A percentile compares a stretch with the other conserved stretches of the same genome.
Conservation (phyloP, 768 basidiomycete species). For the Stropharia rugosoannulata region DNA sequence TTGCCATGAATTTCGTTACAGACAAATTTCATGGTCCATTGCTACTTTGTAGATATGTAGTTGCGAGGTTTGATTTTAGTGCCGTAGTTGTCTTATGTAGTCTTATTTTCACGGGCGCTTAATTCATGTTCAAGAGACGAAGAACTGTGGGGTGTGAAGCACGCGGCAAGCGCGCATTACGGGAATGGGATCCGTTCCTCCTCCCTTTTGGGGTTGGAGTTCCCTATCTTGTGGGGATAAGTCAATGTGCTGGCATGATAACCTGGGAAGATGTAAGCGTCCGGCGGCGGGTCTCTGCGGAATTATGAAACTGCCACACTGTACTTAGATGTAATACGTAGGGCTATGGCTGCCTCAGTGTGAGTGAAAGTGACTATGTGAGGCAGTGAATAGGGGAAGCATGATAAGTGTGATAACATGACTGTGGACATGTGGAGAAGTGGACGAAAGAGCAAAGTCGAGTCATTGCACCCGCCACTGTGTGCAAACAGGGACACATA, state of each 20-base stretch:
- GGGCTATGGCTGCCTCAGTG: neutral
- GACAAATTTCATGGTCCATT: too few relatives aligned
- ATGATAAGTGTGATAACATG: neutral
- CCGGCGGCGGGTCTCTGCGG: neutral
- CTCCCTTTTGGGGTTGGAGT: constrained; percentile 5
- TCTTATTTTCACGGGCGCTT: too few relatives aligned
- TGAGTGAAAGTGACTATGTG: neutral
- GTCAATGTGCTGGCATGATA: constrained; percentile 4
- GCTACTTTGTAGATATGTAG: too few relatives aligned
- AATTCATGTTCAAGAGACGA: too few relatives aligned
- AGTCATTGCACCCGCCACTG: constrained; percentile 20
- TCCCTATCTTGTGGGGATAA: neutral
- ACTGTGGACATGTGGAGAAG: neutral
- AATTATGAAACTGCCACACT: neutral
- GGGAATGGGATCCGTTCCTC: neutral
- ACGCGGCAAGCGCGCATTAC: neutral
- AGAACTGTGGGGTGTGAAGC: neutral
- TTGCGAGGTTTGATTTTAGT: too few relatives aligned
- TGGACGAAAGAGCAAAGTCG: constrained; percentile 8
- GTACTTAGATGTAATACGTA: neutral
- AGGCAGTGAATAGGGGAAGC: neutral
- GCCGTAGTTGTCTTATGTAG: too few relatives aligned
- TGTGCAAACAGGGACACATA: constrained; percentile 16
- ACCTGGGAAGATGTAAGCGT: neutral
- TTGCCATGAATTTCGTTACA: too few relatives aligned